Evolutionary conservation across 2,329 filamentous ascomycete species (phyloP), one percentile per base, ranked within the genome.

Genomic region (Claviceps sp.): DNA sequence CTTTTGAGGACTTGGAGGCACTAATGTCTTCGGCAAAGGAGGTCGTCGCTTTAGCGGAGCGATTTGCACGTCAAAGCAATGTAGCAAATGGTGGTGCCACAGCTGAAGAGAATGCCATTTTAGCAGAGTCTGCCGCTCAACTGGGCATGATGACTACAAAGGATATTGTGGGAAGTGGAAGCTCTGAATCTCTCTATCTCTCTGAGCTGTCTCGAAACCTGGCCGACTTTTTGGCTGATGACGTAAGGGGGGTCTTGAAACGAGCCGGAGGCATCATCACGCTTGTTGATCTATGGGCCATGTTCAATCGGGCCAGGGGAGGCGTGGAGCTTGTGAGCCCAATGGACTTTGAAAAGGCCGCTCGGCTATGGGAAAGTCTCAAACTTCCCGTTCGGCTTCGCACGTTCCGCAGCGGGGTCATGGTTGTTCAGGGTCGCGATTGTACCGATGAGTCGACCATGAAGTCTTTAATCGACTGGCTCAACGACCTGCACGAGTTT

Each of bases 21-120:
- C 75, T 98, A 39, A 98, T 97, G 91, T 88, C 90, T 3, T 96
- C 91, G 3, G 93, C 93, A 5, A 96, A 97, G 64, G 88, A 98
- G 64, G 88, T 98, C 47, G 85, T 97, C 49, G 88, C 89, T 5
- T 81, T 98, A 43, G 93, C 93, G 1, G 91, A 97, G 66, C 82
- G 82, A 16, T 91, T 97, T 59, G 83, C 88, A 1, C 75, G 80
- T 13, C 85, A 90, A 61, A 71, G 71, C 20, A 79, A 78, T 55
- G 72, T 74, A 9, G 78, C 75, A 29, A 77, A 75, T 17, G 79
- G 77, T 22, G 77, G 74, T n/a, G 76, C 72, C 14, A 80, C 76
- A 5, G 76, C 79, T 0, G 88, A 93, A 64, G 82, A 88, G 11
- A 86, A 78, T 58, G 81, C 80, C 8, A 72, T 95, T 2, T 75